Evolutionary conservation across 306 rosid genomes (phyloP), one percentile per base, ranked within the genome.

Genomic region (Dryas alaskensis): DNA sequence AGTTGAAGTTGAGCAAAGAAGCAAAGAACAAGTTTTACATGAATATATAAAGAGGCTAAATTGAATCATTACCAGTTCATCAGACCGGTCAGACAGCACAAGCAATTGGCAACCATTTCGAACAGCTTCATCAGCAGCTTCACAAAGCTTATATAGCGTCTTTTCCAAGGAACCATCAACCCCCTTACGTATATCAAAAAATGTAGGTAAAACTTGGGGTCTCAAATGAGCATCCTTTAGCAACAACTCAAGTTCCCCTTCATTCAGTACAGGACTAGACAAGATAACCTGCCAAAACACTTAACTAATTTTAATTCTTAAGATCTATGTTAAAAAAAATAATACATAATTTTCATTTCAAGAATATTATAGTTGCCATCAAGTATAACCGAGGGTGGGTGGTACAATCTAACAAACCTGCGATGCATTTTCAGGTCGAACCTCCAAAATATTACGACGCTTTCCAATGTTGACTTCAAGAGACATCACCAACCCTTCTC

Each of bases 51-150:
- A 69, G 50, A 63, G 74, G 52, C 39, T 75, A 52, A 64, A 72
- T 76, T 67, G 73, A 78, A 55, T 50, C 82, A 81, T 86, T 82
- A 94, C 99, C 82, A 88, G 88, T 70, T 81, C 87, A 79, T 94
- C 99, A 44, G 91, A 79, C 69, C 97, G 96, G 73, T 94, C 99
- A 49, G 99, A 94, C 68, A 94, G 94, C 82, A 94, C 81, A 78
- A 94, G 96, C 78, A 94, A 78, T 77, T 94, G 92, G 70, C 93
- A 92, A 75, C 99, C 97, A 84, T 89, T 94, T 82, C 93, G 89
- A 69, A 94, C 97, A 82, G 99, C 99, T 85, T 88, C 99, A 84
- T 94, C 99, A 77, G 99, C 99, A 83, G 97, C 96, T 78, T 92
- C 97, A 70, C 99, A 94, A 82, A 94, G 99, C 76, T 74, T 86